A percentile compares a stretch with the other conserved stretches of the same genome.
Conservation (phyloP, 2,329 filamentous ascomycete genomes). For the Canariomyces notabilis region DNA sequence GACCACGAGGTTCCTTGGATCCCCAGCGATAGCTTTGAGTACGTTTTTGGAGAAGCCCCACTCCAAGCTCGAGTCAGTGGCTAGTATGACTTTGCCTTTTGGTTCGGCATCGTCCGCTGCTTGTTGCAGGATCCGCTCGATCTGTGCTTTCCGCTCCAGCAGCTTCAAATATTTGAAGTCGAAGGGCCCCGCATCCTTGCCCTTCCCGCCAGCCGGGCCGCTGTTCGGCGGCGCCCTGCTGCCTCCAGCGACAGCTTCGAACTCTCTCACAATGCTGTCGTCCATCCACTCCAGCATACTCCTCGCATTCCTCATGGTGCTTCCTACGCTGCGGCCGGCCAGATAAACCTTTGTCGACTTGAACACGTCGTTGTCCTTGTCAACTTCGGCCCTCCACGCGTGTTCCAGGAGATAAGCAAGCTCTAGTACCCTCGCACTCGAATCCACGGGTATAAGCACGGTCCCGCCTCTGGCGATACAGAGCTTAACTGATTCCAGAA, state of each 20-base stretch:
- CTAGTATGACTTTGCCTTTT: conserved; percentile 71
- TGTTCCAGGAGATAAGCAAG: conserved; percentile 89
- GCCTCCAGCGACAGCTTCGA: conserved; percentile 64
- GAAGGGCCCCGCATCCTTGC: conserved; percentile 66
- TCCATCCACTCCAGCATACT: conserved; percentile 99
- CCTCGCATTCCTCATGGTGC: conserved; percentile 82
- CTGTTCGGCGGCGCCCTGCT: conserved; percentile 40
- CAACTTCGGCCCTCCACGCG: conserved; percentile 69
- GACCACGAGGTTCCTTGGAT: conserved; percentile 77
- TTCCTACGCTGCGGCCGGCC: conserved; percentile 78
- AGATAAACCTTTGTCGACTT: conserved; percentile 65
- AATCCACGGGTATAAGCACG: conserved; percentile 89
- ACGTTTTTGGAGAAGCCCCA: conserved; percentile 92
- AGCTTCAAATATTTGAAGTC: conserved; percentile 83
- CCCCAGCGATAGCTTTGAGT: conserved; percentile 66
- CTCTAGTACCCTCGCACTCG: conserved; percentile 89
- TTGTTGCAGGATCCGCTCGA: conserved; percentile 62
- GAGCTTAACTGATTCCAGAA: conserved; percentile 75
- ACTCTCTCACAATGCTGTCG: conserved; percentile 86
- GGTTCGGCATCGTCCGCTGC: conserved; percentile 38
- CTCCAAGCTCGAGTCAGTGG: conserved; percentile 82
- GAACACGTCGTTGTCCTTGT: conserved; percentile 47
- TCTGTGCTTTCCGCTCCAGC: conserved; percentile 74
- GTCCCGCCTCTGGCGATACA: conserved; percentile 80
- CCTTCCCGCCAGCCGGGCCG: conserved; percentile 43